A percentile compares a stretch with the other conserved stretches of the same genome.
Conservation (phyloP, 495 filamentous ascomycete species). For the Penicillium simplicissimum region DNA sequence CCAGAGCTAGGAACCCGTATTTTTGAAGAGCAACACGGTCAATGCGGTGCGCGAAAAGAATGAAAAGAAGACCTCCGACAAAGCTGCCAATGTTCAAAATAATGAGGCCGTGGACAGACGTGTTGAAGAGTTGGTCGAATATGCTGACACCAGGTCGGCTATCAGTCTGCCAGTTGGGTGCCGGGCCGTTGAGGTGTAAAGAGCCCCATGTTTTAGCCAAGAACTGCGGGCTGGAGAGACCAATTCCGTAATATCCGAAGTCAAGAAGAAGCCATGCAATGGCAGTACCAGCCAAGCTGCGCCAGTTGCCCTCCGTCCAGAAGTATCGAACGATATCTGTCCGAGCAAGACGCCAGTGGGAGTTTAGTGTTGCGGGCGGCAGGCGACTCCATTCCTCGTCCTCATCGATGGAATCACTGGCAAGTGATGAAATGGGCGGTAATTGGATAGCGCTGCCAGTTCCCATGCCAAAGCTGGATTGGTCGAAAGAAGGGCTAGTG, state of each 20-base stretch:
- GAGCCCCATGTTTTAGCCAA: conserved; percentile 47
- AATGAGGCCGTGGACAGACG: conserved; percentile 40
- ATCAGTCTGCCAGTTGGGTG: conserved; percentile 43
- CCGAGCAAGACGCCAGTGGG: conserved; percentile 43
- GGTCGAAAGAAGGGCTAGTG: conserved; percentile 20
- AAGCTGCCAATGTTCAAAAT: conserved; percentile 50
- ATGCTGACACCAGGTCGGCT: conserved; percentile 33
- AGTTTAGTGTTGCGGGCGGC: conserved; percentile 44
- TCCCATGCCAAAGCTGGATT: conserved; percentile 7
- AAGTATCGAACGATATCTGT: conserved; percentile 50
- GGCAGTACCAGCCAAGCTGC: conserved; percentile 50
- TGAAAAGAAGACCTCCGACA: conserved; percentile 45
- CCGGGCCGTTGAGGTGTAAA: conserved; percentile 31
- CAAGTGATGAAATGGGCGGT: conserved; percentile 28
- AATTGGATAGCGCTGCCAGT: conserved; percentile 25
- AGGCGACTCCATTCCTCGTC: conserved; percentile 25
- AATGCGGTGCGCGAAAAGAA: conserved; percentile 45
- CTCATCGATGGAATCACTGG: conserved; percentile 28
- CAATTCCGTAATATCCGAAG: conserved; percentile 59
- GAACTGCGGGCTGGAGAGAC: conserved; percentile 48
- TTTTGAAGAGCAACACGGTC: conserved; percentile 51
- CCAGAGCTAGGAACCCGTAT: conserved; percentile 50
- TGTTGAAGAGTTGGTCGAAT: conserved; percentile 43
- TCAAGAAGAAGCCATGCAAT: conserved; percentile 55
- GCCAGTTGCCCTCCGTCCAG: conserved; percentile 54